phyloP scores from a whole-genome alignment of 2,329 filamentous ascomycete species.

The Cadophora sp. region DNA sequence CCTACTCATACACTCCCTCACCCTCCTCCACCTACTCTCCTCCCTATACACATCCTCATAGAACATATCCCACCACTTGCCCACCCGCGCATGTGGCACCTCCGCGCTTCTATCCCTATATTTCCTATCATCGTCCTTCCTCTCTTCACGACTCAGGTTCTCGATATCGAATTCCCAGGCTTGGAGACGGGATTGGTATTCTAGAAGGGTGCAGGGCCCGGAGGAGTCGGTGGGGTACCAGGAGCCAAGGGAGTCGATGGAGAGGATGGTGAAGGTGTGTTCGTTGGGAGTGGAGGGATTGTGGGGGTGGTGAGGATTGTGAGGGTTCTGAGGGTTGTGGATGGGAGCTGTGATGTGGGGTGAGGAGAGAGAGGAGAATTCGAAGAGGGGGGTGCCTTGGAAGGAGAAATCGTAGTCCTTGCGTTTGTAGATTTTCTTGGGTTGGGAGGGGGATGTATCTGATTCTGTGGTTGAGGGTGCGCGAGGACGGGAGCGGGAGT shows the following conservation, averaged over 20 bases:
- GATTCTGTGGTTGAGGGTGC: neutral
- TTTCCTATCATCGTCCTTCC: neutral
- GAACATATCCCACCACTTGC: constrained; percentile 36
- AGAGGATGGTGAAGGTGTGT: constrained; percentile 18
- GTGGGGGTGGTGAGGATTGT: neutral
- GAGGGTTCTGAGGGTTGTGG: neutral
- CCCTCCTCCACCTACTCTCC: constrained; percentile 29
- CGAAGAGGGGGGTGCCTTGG: constrained; percentile 41
- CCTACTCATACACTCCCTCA: constrained; percentile 34
- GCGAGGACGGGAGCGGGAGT: neutral
- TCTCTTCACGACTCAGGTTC: neutral
- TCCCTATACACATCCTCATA: constrained; percentile 28
- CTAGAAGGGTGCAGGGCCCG: neutral
- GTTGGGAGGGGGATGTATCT: neutral
- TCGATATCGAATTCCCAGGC: neutral
- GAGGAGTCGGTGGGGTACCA: constrained; percentile 17
- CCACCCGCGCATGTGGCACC: constrained; percentile 17
- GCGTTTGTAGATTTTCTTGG: constrained; percentile 30
- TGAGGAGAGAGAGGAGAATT: constrained; percentile 30
- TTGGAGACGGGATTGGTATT: constrained; percentile 3
- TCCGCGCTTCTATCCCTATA: constrained; percentile 1
- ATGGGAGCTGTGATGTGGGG: neutral
- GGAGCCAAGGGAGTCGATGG: constrained; percentile 22
- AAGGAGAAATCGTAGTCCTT: constrained; percentile 41
- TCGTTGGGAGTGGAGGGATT: neutral